Conservation (phyloP, 73 alveolate genomes). For the Tetrahymena malaccensis region DNA sequence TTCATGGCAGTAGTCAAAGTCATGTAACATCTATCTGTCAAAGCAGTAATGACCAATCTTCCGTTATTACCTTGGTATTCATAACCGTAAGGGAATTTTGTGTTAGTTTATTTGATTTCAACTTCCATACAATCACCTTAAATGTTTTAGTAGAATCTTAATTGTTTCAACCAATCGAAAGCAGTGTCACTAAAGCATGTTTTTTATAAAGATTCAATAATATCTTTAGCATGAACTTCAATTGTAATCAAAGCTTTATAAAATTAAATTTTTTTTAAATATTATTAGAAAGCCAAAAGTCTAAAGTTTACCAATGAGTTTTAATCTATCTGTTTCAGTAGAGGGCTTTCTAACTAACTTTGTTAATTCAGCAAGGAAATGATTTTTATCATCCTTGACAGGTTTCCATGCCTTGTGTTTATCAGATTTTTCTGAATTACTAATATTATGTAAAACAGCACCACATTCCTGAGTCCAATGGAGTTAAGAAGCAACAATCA, state of each 20-base stretch:
- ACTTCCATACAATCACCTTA: conserved; percentile 63
- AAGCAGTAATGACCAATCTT: conserved; percentile 99
- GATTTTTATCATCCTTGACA: conserved; percentile 25
- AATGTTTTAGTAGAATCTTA: conserved; percentile 64
- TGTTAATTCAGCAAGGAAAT: conserved; percentile 26
- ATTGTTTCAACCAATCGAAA: conserved; percentile 92
- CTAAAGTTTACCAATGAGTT: conserved; percentile 49
- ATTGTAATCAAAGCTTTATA: conserved; percentile 73
- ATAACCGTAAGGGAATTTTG: conserved; percentile 91
- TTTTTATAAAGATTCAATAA: conserved; percentile 61
- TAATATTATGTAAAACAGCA: not conserved
- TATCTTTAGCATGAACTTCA: conserved; percentile 93
- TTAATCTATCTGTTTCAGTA: conserved; percentile 55
- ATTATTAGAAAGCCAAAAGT: not conserved
- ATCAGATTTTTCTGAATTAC: conserved; percentile 42
- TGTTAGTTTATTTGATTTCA: conserved; percentile 87
- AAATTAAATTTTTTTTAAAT: not conserved
- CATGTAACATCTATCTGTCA: conserved; percentile 99
- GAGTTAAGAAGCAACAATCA: conserved; percentile 72
- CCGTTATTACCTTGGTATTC: conserved; percentile 99
- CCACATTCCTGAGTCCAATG: conserved; percentile 63
- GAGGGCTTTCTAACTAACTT: conserved; percentile 42
- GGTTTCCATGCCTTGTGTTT: conserved; percentile 28
- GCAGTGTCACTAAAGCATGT: conserved; percentile 55
- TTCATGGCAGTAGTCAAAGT: conserved; percentile 96